Conservation (phyloP, 1,284 basidiomycete species). For the Phellinidium pouzarii region DNA sequence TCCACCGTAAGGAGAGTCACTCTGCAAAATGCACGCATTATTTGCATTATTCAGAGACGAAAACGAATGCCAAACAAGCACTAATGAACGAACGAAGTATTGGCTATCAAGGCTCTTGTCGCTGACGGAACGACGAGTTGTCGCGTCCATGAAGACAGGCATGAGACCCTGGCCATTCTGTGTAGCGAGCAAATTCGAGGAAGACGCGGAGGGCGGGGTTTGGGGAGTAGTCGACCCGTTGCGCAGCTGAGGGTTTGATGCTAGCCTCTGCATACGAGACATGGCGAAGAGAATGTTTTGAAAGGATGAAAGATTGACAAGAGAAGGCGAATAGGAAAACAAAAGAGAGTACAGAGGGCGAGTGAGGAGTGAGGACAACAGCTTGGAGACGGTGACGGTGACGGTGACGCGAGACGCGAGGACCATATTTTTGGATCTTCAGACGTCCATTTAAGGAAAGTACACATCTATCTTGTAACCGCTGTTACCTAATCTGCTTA, state of each 20-base stretch:
- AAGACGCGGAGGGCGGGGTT: slow-evolving; percentile 4
- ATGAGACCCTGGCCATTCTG: slow-evolving; percentile 5
- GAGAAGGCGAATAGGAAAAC: background rate
- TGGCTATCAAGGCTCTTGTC: slow-evolving; percentile 11
- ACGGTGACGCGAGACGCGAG: background rate
- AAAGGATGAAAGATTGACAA: background rate
- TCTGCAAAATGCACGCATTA: background rate
- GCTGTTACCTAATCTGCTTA: too few relatives aligned
- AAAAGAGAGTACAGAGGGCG: background rate
- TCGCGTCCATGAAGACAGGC: slow-evolving; percentile 10
- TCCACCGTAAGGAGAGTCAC: slow-evolving; percentile 13
- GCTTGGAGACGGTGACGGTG: background rate
- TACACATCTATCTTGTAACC: too few relatives aligned
- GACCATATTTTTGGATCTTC: background rate
- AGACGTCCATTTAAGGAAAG: too few relatives aligned
- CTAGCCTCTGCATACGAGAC: background rate
- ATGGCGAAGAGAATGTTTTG: background rate
- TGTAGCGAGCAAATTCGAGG: slow-evolving; percentile 5
- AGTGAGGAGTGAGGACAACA: background rate
- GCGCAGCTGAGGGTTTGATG: background rate
- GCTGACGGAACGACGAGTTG: slow-evolving; percentile 6
- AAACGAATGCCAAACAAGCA: background rate
- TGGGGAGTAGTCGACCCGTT: background rate
- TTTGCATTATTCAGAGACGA: background rate
- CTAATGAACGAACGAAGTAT: slow-evolving; percentile 6